Evolutionary conservation across 1,139 yeast species (phyloP), one percentile per base, ranked within the genome.

Genomic region (Yamadazyma atlantica): DNA sequence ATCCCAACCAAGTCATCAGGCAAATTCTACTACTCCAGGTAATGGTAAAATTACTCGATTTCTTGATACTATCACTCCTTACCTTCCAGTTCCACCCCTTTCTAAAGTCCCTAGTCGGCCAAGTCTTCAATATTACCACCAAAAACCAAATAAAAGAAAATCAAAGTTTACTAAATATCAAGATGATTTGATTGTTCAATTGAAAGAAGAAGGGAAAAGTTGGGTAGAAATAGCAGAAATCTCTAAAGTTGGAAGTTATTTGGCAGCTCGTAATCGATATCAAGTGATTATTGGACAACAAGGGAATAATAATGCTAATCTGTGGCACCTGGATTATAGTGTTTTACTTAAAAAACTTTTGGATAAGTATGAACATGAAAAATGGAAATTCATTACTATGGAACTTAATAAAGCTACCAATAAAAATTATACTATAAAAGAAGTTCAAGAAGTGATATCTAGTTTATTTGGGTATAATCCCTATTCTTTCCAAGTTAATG

Each of bases 241-340:
- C 2, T 75, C 87, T 2, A 74, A 77, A 9, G 84, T 85, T 24
- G 85, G 83, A 9, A 75, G 82, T 34, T 81, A 80, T 45, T 62
- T 85, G 33, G 88, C 92, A 0, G 92, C 90, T 0, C 63, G 94
- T 41, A 85, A 85, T 55, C 62, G 94, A 43, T 85, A 85, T 53
- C 94, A 85, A 55, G 94, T 85, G 4, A 70, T 85, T 38, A 84
- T 85, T 42, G 94, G 94, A 2, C 94, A 85, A 55, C 94, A 85
- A 50, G 92, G 94, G 3, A 84, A 85, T 46, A 69, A 69, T 37
- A 85, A 85, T 17, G 72, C 82, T 4, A 75, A 80, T 24, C 73
- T 77, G 29, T 83, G 89, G 85, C 78, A 75, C 16, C 53, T 66
- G 1, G 78, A 76, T 15, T 89, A 83, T 56, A 73, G 78, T 11